Base-by-base conservation (phyloP, 495 filamentous ascomycete species). In the Neurospora sp. region DNA sequence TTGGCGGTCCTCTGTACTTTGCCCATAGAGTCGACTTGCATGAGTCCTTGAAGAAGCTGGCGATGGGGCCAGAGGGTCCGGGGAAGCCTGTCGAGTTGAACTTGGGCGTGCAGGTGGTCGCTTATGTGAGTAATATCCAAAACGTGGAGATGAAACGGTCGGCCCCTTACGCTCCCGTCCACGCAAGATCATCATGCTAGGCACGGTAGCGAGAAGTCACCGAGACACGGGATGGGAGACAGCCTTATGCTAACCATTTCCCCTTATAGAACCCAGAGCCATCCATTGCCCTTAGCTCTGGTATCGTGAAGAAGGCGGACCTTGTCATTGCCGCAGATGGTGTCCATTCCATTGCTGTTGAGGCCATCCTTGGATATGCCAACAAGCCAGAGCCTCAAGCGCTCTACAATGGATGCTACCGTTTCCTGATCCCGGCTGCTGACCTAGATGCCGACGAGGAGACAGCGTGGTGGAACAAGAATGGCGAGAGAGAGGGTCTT, bases 321-420 rank as follows among this genome's bases (percentile, higher is more conserved):
- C 69, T 89, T 8, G 78, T 87, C 61, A 73, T 89, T n/a, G 80
- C 80, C 20, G 86, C 86, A 7, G 86, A 87, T 77, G 87, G 87
- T 0, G 73, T 87, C 61, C 85, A 88, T 69, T 80, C 82, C 10
- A 70, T 76, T 12, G 75, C 78, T 5, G 75, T 77, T 4, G 73
- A 77, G 40, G 71, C 73, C 22, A 71, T 81, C 20, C 69, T 82
- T 16, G 77, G 78, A 41, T 37, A 69, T 8, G 40, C 76, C 37
- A 76, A 77, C 73, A 37, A 78, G 75, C 44, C 73, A 22, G 44
- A 78, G 69, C 68, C 77, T 38, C 75, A 80, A 71, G 73, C 78
- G 35, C 73, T 75, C 27, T 78, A 82, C 73, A 83, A 79, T 71
- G 84, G 81, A 39, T 76, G 76, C 35, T 87, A 83, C 71, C 81